Percentiles rank a stretch among this genome's conserved stretches.
Evolutionary conservation across 164 flowering plant species (phyloP).

Genomic region (Annona cherimola): DNA sequence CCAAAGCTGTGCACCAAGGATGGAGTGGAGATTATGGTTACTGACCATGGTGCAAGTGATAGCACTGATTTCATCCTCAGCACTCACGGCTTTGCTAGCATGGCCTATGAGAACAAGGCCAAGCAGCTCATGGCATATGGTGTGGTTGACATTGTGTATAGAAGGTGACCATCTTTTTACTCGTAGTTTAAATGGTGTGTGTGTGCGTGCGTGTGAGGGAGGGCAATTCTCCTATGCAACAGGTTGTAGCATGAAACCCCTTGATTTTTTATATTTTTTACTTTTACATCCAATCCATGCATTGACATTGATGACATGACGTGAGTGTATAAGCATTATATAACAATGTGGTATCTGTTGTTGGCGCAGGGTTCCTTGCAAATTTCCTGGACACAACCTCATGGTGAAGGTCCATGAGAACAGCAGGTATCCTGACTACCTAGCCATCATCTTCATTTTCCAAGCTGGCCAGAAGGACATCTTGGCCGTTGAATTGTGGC

Average conservation of each 20-base stretch:
- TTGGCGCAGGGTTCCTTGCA: constrained; percentile 48
- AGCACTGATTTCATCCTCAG: constrained; percentile 75
- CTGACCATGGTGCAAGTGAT: constrained; percentile 85
- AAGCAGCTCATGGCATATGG: constrained; percentile 46
- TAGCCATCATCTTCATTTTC: constrained; percentile 52
- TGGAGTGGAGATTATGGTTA: constrained; percentile 61
- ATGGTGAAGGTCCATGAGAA: constrained; percentile 56
- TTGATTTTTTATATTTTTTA: no score
- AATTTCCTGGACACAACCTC: constrained; percentile 40
- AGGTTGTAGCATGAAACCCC: no score
- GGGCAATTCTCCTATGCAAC: no score
- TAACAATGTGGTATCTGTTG: background rate
- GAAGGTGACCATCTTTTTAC: constrained; percentile 18
- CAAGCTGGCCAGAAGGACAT: constrained; percentile 51
- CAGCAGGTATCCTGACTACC: constrained; percentile 55
- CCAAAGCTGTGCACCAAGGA: constrained; percentile 44
- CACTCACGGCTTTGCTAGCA: constrained; percentile 37
- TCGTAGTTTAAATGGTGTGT: no score
- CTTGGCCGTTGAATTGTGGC: constrained; percentile 53
- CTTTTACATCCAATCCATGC: no score
- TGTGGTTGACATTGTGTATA: constrained; percentile 62
- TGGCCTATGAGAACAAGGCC: constrained; percentile 43
- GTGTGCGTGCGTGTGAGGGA: no score
- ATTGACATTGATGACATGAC: background rate
- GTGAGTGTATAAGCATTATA: background rate